These are phyloP conservation scores for Xylaria sp. DNA, from an alignment of 2,329 filamentous ascomycete genomes.

Conservation along the genomic window DNA sequence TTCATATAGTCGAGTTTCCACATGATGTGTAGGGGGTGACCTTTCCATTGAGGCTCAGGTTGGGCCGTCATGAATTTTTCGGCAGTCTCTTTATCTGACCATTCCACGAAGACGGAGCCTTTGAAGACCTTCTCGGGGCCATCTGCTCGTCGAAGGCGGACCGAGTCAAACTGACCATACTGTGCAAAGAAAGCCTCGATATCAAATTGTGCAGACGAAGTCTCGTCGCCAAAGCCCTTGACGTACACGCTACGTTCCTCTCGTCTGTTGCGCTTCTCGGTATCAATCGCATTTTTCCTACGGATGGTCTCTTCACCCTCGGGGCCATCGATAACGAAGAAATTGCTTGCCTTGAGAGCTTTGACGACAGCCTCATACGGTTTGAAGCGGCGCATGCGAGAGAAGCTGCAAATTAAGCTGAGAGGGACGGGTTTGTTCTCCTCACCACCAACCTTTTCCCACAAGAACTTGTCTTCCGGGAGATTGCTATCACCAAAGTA, in stretches of 20 bases:
- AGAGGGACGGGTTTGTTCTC: slow-evolving; percentile 83
- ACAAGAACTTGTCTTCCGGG: slow-evolving; percentile 85
- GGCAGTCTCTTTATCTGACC: slow-evolving; percentile 77
- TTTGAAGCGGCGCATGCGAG: slow-evolving; percentile 95
- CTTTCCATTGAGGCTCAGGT: slow-evolving; percentile 84
- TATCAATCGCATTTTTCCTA: slow-evolving; percentile 75
- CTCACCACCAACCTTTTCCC: slow-evolving; percentile 75
- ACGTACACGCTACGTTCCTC: slow-evolving; percentile 83
- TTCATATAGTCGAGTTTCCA: slow-evolving; percentile 86
- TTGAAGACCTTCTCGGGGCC: slow-evolving; percentile 75
- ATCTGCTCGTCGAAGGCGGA: slow-evolving; percentile 82
- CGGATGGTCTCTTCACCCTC: slow-evolving; percentile 74
- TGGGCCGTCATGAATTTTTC: slow-evolving; percentile 81
- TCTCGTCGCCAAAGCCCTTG: slow-evolving; percentile 91
- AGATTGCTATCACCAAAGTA: slow-evolving; percentile 64
- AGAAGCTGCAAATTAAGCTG: slow-evolving; percentile 81
- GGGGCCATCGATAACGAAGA: slow-evolving; percentile 75
- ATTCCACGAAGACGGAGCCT: slow-evolving; percentile 95
- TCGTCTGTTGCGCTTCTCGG: slow-evolving; percentile 65
- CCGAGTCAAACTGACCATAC: slow-evolving; percentile 77
- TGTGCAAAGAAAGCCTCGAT: slow-evolving; percentile 90
- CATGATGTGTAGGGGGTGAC: slow-evolving; percentile 78
- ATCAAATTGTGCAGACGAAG: slow-evolving; percentile 85
- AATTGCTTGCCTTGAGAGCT: slow-evolving; percentile 78
- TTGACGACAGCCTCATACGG: slow-evolving; percentile 82